Base-by-base conservation (phyloP, 192 early-diverging fungal genomes). In the Backusella liffmaniae region DNA sequence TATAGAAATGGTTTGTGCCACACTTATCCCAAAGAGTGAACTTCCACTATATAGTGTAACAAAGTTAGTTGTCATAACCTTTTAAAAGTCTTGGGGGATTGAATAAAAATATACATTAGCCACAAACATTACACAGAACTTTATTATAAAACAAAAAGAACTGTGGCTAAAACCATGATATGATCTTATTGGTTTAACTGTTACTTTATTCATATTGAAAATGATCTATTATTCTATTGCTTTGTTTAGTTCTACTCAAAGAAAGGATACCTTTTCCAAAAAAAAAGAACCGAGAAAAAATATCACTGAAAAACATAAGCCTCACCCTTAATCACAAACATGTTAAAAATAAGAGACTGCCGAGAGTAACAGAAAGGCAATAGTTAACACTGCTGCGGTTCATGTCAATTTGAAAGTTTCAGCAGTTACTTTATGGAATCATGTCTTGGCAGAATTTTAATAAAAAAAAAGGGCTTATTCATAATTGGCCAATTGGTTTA, bases 381-480 rank as follows among this genome's bases (percentile, higher is more conserved):
- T 44, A 44, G 42, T 4, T 44, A 44, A 44, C 4, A 9, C 26
- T 56, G 53, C 53, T 56, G 53, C 53, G 53, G 53, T 21, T 56
- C 53, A 56, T 21, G n/a, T 56, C 53, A 26, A 56, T 21, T 9
- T 44, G 42, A 56, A 21, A 56, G 53, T 56, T 56, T 21, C 53
- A 21, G 18, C 53, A 56, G 53, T 56, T 9, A 3, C 21, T 56
- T 26, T 10, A 9, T 3, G 53, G 21, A 21, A 56, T 9, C 21
- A 56, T 56, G n/a, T 56, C 53, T 56, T 56, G 53, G 53, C 53
- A 56, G 53, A 56, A 21, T 56, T 56, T 56, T 56, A 56, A 21
- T 56, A 26, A 26, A 56, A 56, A 56, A 32, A 32, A 56, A 12
- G 9, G 53, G 53, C 53, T 21, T 26, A 56, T 56, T 56, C 15